Base-by-base conservation (phyloP, 768 basidiomycete genomes). In the Serendipita sp. region DNA sequence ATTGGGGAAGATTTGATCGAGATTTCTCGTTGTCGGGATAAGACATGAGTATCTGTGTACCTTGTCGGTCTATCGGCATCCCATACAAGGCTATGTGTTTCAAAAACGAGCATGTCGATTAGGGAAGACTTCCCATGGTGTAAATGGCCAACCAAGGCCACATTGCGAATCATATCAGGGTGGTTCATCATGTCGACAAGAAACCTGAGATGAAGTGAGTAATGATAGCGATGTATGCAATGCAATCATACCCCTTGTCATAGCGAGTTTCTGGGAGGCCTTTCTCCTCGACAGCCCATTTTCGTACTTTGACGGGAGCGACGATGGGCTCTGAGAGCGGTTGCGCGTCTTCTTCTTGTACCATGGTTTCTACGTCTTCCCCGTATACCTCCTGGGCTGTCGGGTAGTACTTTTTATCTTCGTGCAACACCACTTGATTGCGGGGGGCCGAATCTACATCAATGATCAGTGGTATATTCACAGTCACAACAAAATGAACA, bases 51-150 rank as follows among this genome's bases (percentile, higher is more conserved):
- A 72, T 99, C 95, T 63, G 96, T 99, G 72, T 98, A 99, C 64
- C 92, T 90, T 44, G 83, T 79, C 69, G 86, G 85, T 69, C 83
- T 80, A 74, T 97, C 95, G 15, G 91, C 84, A 70, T 97, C 91
- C 89, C 94, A 96, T 4, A 84, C 79, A 64, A 99, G 76, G 73
- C 92, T 91, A 74, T 99, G 96, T 0, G 96, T 99, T 75, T 98
- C 93, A 68, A 91, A 88, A 4, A 94, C 85, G 65, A 99, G 81
- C 91, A 97, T 97, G 73, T 99, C 96, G 82, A 99, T 77, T 55
- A 99, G 77, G 1, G 91, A 87, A 0, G 96, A 97, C 77, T 99
- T 99, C 69, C 96, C 96, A 70, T 99, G 96, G 71, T 99, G 96
- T 60, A 99, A 75, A 71, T 98, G 95, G 13, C 96, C 96, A 15